These are phyloP conservation scores for Sphaerulina musiva DNA, from an alignment of 2,329 filamentous ascomycete genomes.

Conservation along the genomic window DNA sequence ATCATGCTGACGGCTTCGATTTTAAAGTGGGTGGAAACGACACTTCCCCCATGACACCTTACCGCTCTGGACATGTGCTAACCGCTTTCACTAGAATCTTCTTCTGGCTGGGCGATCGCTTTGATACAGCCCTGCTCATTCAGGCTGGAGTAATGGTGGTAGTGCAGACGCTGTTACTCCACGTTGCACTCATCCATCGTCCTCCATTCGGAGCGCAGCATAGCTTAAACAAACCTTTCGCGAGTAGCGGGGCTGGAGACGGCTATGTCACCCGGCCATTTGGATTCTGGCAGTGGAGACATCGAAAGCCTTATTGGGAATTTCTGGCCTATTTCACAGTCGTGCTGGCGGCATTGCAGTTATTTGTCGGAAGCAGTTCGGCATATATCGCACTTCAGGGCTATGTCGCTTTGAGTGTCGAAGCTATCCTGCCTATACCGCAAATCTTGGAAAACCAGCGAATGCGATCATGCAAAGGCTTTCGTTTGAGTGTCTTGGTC, in stretches of 20 bases:
- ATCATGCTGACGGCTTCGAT: slow-evolving; percentile 62
- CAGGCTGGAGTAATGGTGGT: slow-evolving; percentile 56
- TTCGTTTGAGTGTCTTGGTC: slow-evolving; percentile 65
- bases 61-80: background rate
- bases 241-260: slow-evolving; percentile 45
- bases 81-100: slow-evolving; percentile 44
- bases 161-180: slow-evolving; percentile 53
- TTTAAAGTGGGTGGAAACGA: slow-evolving; percentile 45
- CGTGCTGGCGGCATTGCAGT: slow-evolving; percentile 55
- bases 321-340: slow-evolving; percentile 64
- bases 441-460: slow-evolving; percentile 68
- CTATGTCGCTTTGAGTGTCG: slow-evolving; percentile 67
- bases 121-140: slow-evolving; percentile 52
- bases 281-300: slow-evolving; percentile 77
- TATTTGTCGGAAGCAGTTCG: slow-evolving; percentile 56
- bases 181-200: slow-evolving; percentile 55
- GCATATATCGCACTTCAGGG: slow-evolving; percentile 64
- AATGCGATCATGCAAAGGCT: slow-evolving; percentile 66
- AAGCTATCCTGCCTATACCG: slow-evolving; percentile 74
- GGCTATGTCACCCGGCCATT: slow-evolving; percentile 55
- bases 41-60: background rate
- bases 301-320: slow-evolving; percentile 70
- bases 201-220: slow-evolving; percentile 35
- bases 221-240: slow-evolving; percentile 52
- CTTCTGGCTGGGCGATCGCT: slow-evolving; percentile 60